Percentiles rank a stretch among this genome's conserved stretches.
Conservation (phyloP, 805 yeast species). For the Metschnikowia shivogae region DNA sequence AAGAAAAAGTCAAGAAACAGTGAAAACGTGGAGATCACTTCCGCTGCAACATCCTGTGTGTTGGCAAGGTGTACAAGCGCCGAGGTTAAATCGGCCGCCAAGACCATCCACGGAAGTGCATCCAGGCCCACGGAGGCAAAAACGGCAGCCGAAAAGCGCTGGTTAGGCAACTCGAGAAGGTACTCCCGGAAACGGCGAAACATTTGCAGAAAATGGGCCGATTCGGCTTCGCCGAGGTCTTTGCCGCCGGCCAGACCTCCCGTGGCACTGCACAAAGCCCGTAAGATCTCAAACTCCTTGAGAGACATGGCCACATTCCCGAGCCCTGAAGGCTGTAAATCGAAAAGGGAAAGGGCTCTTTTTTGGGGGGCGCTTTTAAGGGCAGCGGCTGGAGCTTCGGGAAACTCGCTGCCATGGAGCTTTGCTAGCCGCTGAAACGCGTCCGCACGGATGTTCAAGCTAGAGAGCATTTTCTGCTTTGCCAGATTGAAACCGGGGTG, state of each 20-base stretch:
- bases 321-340: not conserved
- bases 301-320: conserved; percentile 39
- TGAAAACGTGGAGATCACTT: conserved; percentile 25
- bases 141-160: conserved; percentile 38
- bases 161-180: conserved; percentile 43
- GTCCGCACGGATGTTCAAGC: conserved; percentile 28
- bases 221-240: conserved; percentile 22
- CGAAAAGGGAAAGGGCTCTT: not conserved
- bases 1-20: conserved; percentile 28
- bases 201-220: conserved; percentile 28
- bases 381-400: not conserved
- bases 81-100: conserved; percentile 30
- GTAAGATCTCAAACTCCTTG: conserved; percentile 52
- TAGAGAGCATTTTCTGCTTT: not conserved
- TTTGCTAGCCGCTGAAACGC: conserved; percentile 37
- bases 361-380: not conserved
- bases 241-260: conserved; percentile 5
- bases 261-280: conserved; percentile 46
- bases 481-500: not conserved
- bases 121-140: conserved; percentile 23
- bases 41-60: conserved; percentile 22
- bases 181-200: conserved; percentile 44
- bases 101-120: conserved; percentile 32
- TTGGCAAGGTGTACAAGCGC: conserved; percentile 32
- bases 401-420: conserved; percentile 24